Evolutionary conservation across 192 early-diverging fungal genomes (phyloP).

Genomic region (Allomyces javanicus): DNA sequence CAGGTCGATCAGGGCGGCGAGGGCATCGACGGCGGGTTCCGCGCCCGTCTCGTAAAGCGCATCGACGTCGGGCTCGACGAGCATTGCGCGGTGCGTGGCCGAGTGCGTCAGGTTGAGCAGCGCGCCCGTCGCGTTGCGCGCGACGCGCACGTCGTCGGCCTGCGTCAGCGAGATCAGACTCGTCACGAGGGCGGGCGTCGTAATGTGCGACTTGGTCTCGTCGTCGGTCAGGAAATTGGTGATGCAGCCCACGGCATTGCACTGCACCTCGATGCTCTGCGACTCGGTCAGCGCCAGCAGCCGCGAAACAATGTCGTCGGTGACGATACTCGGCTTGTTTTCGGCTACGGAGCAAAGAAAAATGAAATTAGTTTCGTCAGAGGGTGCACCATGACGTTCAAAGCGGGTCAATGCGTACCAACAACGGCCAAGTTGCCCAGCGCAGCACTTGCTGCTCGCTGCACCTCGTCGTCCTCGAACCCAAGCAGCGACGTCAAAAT

Average conservation of each 20-base stretch:
- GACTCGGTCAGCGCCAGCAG: slow-evolving; percentile 72
- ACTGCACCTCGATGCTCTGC: slow-evolving; percentile 73
- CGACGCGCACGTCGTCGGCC: slow-evolving; percentile 64
- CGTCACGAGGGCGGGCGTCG: slow-evolving; percentile 58
- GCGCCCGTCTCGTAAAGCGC: slow-evolving; percentile 70
- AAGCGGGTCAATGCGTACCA: slow-evolving; percentile 19
- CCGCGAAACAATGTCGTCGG: slow-evolving; percentile 61
- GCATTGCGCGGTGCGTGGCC: slow-evolving; percentile 8
- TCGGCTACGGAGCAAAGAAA: slow-evolving; percentile 26
- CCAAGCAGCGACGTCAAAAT: slow-evolving; percentile 65
- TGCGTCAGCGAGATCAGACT: slow-evolving; percentile 51
- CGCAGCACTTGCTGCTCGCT: slow-evolving; percentile 65
- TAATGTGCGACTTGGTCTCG: slow-evolving; percentile 75
- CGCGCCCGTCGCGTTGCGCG: slow-evolving; percentile 77
- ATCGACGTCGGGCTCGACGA: slow-evolving; percentile 7
- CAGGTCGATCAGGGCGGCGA: slow-evolving; percentile 61
- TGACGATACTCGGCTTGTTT: slow-evolving; percentile 69
- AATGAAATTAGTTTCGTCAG: slow-evolving; percentile 2
- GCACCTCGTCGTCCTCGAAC: slow-evolving; percentile 64
- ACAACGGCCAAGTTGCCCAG: slow-evolving; percentile 77
- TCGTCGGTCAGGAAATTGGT: slow-evolving; percentile 79
- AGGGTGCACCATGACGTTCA: neutral
- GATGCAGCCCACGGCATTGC: slow-evolving; percentile 84
- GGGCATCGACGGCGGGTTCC: slow-evolving; percentile 38
- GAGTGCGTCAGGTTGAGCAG: slow-evolving; percentile 85